Base-by-base conservation (phyloP, 1,284 basidiomycete genomes). In the Puccinia triticina region DNA sequence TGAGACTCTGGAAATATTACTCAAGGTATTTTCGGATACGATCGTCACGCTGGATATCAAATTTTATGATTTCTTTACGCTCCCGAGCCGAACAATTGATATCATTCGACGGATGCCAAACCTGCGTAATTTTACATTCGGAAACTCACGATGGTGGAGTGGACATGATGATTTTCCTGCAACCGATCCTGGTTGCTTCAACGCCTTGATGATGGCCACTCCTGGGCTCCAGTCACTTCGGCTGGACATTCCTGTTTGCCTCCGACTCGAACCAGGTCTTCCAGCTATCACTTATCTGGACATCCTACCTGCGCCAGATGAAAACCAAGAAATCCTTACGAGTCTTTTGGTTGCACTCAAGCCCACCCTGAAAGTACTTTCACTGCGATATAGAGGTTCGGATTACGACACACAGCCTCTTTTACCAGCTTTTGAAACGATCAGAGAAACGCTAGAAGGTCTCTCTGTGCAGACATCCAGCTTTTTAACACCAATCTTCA, bases 401-500 rank as follows among this genome's bases (percentile, higher is more conserved):
- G 14, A 3, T 29, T 10, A 8, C n/a, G 77, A 78, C 55, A 50
- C 14, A 32, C 77, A 40, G 21, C 40, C n/a, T 40, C 64, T 78
- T 55, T 21, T 67, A 55, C 77, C 77, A 16, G 16, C 69, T 2
- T 78, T 53, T 69, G 77, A 78, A 64, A 46, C 16, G 14, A 16
- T 78, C 29, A 66, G 48, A 55, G 64, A 78, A 50, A 78, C 26
- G 7, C 21, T 78, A 29, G 77, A 78, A 48, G 77, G 77, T 23
- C 37, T 78, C 8, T 78, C 67, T 29, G 57, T 78, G 16, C 53
- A 18, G 23, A 12, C 50, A 29, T 29, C 48, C 18, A 53, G 21
- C n/a, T 34, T 34, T 10, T 55, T 69, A 32, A 37, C 46, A 23
- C 61, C 55, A 48, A 53, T 69, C n/a, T n/a, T 78, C 23, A 29